Base-by-base conservation (phyloP, 208 protist species). In the Trypanosoma avium region DNA sequence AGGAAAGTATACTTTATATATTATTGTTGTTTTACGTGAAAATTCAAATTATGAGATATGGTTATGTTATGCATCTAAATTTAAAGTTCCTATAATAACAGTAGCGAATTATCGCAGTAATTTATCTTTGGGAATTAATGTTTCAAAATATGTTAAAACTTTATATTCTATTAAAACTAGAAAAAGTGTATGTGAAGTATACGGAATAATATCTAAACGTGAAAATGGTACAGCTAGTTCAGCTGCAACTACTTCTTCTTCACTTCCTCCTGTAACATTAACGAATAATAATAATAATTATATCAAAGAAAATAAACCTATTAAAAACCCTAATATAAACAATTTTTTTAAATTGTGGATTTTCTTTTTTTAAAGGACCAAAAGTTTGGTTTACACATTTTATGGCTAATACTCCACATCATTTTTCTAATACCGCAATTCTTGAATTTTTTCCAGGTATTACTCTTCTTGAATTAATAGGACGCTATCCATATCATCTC, bases 401-500 rank as follows among this genome's bases (percentile, higher is more conserved):
- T 33, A 3, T 7, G 13, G 22, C 40, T 17, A 26, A 21, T 21
- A n/a, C 6, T 33, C 22, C 42, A 5, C 9, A 19, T 2, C 5
- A 36, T 49, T 45, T 7, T 4, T 7, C 27, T 9, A 61, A 50
- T 29, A 47, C 40, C 4, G 36, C 40, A 19, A 13, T 48, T 36
- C 15, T 54, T 43, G 59, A 64, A 30, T 64, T 55, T 54, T 50
- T 55, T n/a, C 43, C 59, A n/a, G 59, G 46, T 32, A 13, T 38
- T 42, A 9, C 30, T 17, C 45, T 64, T 4, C 9, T 24, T 22
- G 29, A 54, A 19, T 15, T 64, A 19, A 43, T 54, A 12, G 42
- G 38, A 3, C 13, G 27, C 27, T 52, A 24, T 15, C 15, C 42
- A 27, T 38, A 30, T 30, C 36, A 46, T 21, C 13, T 54, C 19